phyloP scores from a whole-genome alignment of 2,329 filamentous ascomycete genomes.

The Hypoxylon sp. region DNA sequence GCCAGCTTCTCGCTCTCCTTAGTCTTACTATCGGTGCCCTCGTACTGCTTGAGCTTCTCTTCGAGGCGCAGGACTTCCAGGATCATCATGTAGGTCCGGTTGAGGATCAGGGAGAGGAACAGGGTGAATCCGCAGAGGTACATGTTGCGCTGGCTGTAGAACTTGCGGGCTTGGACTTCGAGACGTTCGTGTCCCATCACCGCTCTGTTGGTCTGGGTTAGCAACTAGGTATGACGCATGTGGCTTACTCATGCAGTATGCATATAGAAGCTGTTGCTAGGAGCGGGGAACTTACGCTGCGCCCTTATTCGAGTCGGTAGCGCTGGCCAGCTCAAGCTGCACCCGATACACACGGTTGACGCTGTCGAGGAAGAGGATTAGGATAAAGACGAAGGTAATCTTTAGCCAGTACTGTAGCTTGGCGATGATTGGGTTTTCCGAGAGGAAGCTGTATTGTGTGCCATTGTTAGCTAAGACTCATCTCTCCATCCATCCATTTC shows the following conservation, averaged over 20 bases:
- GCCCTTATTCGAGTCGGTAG: conserved; percentile 71
- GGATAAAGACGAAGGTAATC: conserved; percentile 99
- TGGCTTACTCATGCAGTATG: neutral
- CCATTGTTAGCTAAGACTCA: conserved; percentile 16
- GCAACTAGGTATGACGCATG: conserved; percentile 2
- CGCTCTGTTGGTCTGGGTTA: conserved; percentile 58
- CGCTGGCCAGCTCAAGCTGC: conserved; percentile 85
- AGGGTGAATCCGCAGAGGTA: conserved; percentile 99
- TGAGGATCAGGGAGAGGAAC: conserved; percentile 97
- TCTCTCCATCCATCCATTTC: conserved; percentile 7
- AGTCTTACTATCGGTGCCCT: conserved; percentile 71
- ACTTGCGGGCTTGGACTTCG: conserved; percentile 99
- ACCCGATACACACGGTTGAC: conserved; percentile 97
- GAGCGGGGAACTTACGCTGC: conserved; percentile 61
- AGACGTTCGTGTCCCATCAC: conserved; percentile 93
- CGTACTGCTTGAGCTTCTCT: conserved; percentile 88
- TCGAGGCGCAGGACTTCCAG: conserved; percentile 91
- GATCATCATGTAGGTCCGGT: conserved; percentile 99
- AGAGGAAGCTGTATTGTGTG: conserved; percentile 80
- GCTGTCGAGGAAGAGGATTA: conserved; percentile 97
- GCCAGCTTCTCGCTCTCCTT: conserved; percentile 82
- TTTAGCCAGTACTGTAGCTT: conserved; percentile 98
- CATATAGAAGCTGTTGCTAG: neutral
- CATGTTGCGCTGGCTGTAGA: conserved; percentile 99
- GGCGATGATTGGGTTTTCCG: conserved; percentile 84